Percentiles rank a stretch among this genome's conserved stretches.
Evolutionary conservation across 2,329 filamentous ascomycete species (phyloP).

Genomic region (Colletotrichum salicis): DNA sequence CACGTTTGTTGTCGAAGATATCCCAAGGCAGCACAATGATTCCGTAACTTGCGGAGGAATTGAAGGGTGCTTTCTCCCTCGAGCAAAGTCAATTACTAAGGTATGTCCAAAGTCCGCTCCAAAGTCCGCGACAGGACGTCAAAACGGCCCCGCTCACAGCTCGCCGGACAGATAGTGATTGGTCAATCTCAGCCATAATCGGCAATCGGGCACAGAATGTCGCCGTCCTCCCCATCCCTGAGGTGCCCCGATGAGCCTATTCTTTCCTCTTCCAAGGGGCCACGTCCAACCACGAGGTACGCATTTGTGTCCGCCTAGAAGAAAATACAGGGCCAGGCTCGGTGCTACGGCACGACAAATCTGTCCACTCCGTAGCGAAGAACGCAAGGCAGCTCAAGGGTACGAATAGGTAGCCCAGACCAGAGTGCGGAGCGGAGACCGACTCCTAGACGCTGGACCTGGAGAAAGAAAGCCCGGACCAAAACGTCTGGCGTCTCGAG

Average conservation of each 20-base stretch:
- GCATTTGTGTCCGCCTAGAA: background rate
- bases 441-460: background rate
- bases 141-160: background rate
- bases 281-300: background rate
- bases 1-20: background rate
- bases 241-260: background rate
- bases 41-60: background rate
- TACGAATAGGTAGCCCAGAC: background rate
- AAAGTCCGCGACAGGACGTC: background rate
- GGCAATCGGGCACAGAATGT: conserved; percentile 7
- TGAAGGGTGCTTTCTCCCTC: too few relatives aligned
- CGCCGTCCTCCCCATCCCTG: background rate
- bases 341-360: background rate
- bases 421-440: conserved; percentile 6
- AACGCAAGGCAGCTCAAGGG: background rate
- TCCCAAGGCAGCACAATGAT: background rate
- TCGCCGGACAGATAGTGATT: background rate
- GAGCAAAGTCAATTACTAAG: background rate
- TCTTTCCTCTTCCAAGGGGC: background rate
- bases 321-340: background rate
- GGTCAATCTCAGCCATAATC: background rate
- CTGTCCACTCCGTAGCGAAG: background rate
- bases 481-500: conserved; percentile 23
- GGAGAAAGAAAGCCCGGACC: conserved; percentile 13
- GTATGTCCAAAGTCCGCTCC: background rate